Evolutionary conservation across 2,329 filamentous ascomycete genomes (phyloP), one percentile per base, ranked within the genome.

Genomic region (Shiraia bambusicola): DNA sequence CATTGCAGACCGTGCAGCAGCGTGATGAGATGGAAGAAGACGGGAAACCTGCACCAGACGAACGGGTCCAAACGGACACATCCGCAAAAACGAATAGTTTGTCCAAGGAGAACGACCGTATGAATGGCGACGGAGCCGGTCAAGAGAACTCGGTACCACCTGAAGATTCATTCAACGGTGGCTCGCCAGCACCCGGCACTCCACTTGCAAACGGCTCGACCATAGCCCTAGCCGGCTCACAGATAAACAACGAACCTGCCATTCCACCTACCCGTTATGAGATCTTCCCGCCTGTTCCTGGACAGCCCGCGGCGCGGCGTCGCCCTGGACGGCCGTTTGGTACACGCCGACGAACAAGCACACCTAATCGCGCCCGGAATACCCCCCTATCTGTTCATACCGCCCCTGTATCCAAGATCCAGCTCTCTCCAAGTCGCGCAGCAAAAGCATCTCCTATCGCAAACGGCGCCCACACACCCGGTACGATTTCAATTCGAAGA

Each of bases 1-100:
- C 85, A 6, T 74, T 97, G 41, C 91, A 88, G 51, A 87, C 92
- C 1, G 88, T 97, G 39, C 92, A 92, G 10, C 89, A 86, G 4
- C 82, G 92, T 26, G 90, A 94, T 47, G 90, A 89, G 15, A 82
- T 86, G 28, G 63, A 68, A 6, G 73, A 75, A 27, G 63, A 71
- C 14, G 69, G 67, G 1, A 61, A 61, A 16, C 61, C 64, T 9
- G 60, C 61, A 26, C 66, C 71, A 19, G 69, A 74, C 58, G 72
- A 76, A 56, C 69, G 68, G 24, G 67, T 74, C 1, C 69, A 75
- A 42, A 63, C 71, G 48, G 57, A 58, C 8, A 33, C 49, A 26
- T 52, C 54, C 22, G 46, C 58, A 13, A 61, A 63, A 36, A 36
- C 49, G 3, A 66, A 63, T 14, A 59, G 54, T 6, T 37, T 34